Percentiles rank a stretch among this genome's conserved stretches.
phyloP scores from a whole-genome alignment of 768 basidiomycete genomes.

The Agaricus subrufescens region DNA sequence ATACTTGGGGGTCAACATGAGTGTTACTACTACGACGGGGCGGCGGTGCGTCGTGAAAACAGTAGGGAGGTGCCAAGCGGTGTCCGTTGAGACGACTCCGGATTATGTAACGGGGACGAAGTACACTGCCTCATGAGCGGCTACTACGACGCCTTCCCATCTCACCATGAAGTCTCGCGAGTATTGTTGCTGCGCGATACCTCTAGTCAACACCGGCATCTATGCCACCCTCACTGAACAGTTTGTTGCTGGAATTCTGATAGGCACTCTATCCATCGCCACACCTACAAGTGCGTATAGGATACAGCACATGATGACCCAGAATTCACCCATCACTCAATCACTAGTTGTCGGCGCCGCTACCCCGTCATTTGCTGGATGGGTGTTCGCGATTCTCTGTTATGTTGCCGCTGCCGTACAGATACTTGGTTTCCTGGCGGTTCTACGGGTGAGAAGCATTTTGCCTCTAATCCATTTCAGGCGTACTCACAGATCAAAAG shows the following conservation, averaged over 20 bases:
- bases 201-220: conserved; percentile 85
- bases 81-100: neutral
- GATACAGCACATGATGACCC: neutral
- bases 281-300: conserved; percentile 69
- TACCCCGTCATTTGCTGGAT: conserved; percentile 71
- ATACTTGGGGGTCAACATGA: no score
- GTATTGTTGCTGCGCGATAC: conserved; percentile 93
- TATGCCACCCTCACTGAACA: conserved; percentile 80
- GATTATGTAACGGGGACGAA: no score
- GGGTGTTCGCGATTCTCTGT: conserved; percentile 70
- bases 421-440: conserved; percentile 80
- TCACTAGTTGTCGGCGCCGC: conserved; percentile 77
- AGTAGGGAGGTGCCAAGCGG: no score
- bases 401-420: conserved; percentile 77
- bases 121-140: no score
- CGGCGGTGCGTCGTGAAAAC: no score
- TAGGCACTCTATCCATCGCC: conserved; percentile 69
- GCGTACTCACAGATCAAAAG: conserved; percentile 28
- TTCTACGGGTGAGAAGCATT: conserved; percentile 53
- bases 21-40: no score
- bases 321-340: neutral
- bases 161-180: conserved; percentile 68
- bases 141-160: conserved; percentile 9
- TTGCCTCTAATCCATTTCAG: neutral
- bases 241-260: conserved; percentile 56